These are phyloP conservation scores for Rhododendron griersonianum DNA, from an alignment of 148 eudicot genomes.

Conservation along the genomic window DNA sequence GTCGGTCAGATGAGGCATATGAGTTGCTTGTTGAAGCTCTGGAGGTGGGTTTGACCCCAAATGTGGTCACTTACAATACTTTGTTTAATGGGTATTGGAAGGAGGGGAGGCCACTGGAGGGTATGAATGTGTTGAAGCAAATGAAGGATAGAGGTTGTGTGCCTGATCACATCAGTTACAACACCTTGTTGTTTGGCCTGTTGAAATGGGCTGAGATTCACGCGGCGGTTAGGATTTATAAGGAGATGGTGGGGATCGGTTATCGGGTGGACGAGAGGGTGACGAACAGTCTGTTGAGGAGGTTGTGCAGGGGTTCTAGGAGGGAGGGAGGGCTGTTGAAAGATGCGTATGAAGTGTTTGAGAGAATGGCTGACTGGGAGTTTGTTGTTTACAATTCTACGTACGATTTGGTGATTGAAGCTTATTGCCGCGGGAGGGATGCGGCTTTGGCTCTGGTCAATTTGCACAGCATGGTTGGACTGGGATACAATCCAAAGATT, in stretches of 20 bases:
- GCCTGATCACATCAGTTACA: conserved; percentile 70
- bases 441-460: conserved; percentile 39
- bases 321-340: conserved; percentile 29
- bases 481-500: conserved; percentile 54
- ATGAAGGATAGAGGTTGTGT: conserved; percentile 60
- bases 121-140: conserved; percentile 44
- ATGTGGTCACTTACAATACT: conserved; percentile 57
- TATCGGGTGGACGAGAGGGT: conserved; percentile 66
- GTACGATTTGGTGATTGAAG: conserved; percentile 51
- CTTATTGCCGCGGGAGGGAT: conserved; percentile 53
- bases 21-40: conserved; percentile 70
- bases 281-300: conserved; percentile 70
- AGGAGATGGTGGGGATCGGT: conserved; percentile 49
- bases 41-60: conserved; percentile 54
- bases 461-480: conserved; percentile 42
- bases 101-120: conserved; percentile 82
- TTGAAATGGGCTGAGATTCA: conserved; percentile 59
- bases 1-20: conserved; percentile 69
- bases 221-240: conserved; percentile 47
- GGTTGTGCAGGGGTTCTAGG: conserved; percentile 61
- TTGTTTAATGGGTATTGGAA: conserved; percentile 72
- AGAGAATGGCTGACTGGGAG: conserved; percentile 39
- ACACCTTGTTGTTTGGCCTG: conserved; percentile 77
- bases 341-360: conserved; percentile 42
- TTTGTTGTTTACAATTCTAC: conserved; percentile 32